Percentiles rank a stretch among this genome's conserved stretches.
Conservation (phyloP, 2,329 filamentous ascomycete genomes). For the Stachybotrys elegans region DNA sequence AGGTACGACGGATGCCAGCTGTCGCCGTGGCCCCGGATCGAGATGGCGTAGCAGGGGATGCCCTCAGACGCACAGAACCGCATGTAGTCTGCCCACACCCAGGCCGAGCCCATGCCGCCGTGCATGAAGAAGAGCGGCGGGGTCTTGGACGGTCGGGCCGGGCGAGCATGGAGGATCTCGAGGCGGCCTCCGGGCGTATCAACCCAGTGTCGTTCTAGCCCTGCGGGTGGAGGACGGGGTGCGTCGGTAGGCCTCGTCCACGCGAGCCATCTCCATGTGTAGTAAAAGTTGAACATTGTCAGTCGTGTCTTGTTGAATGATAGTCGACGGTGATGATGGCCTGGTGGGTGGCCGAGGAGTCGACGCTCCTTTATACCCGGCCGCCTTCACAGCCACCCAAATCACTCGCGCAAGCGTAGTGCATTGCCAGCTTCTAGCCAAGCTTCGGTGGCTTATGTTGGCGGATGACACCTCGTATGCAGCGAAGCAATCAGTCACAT, state of each 20-base stretch:
- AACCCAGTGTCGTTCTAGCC: constrained; percentile 38
- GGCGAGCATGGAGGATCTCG: constrained; percentile 42
- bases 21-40: constrained; percentile 46
- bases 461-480: too few species aligned
- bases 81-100: constrained; percentile 49
- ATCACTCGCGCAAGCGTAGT: too few species aligned
- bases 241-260: constrained; percentile 17
- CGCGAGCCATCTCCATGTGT: constrained; percentile 19
- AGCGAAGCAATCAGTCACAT: too few species aligned
- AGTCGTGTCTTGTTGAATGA: too few species aligned
- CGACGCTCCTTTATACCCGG: too few species aligned
- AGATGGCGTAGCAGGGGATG: constrained; percentile 47
- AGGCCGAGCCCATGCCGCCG: constrained; percentile 49
- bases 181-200: constrained; percentile 37
- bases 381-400: too few species aligned
- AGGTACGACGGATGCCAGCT: constrained; percentile 46
- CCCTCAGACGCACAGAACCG: constrained; percentile 36
- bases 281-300: constrained; percentile 17
- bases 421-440: too few species aligned
- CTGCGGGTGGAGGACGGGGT: constrained; percentile 22
- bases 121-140: constrained; percentile 46
- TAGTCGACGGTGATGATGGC: too few species aligned
- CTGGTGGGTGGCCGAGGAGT: too few species aligned
- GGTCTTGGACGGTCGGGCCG: constrained; percentile 13
- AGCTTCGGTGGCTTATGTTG: too few species aligned